Evolutionary conservation across 371 early-diverging fungal species (phyloP).

Genomic region (Mortierella sp.): DNA sequence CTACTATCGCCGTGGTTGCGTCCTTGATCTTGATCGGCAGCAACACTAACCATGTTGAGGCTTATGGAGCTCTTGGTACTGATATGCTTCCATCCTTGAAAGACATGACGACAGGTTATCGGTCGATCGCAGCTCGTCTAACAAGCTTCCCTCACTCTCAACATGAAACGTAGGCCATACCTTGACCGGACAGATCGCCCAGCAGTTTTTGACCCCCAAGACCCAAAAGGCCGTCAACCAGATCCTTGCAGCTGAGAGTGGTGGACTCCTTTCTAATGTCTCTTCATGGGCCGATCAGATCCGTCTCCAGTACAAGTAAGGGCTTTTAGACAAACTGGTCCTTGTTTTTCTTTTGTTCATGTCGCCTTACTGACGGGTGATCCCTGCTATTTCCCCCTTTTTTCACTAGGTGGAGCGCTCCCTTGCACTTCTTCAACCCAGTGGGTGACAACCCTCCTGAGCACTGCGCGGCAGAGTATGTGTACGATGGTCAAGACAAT

Average conservation of each 20-base stretch:
- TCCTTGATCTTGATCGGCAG: constrained; percentile 18
- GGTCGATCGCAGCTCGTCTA: background rate
- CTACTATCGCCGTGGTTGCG: constrained; percentile 11
- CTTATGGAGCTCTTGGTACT: constrained; percentile 38
- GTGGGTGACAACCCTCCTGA: constrained; percentile 42
- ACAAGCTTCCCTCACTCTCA: background rate
- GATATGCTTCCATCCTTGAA: too few relatives aligned
- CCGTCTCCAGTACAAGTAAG: constrained; percentile 26
- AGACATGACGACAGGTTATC: background rate
- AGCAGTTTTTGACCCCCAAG: constrained; percentile 37
- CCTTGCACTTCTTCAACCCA: constrained; percentile 50
- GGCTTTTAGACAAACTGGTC: too few relatives aligned
- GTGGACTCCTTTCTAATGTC: constrained; percentile 37
- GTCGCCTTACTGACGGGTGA: background rate
- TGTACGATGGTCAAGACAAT: constrained; percentile 34
- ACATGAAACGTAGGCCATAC: constrained; percentile 30
- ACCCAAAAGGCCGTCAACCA: constrained; percentile 16
- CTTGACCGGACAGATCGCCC: constrained; percentile 51
- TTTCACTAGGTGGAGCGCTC: constrained; percentile 24
- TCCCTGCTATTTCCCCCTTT: background rate
- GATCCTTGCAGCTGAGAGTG: constrained; percentile 20
- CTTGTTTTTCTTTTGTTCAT: background rate
- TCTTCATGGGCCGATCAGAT: constrained; percentile 52
- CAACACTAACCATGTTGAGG: constrained; percentile 22
- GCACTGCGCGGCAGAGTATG: constrained; percentile 31